phyloP scores from a whole-genome alignment of 2,329 filamentous ascomycete species.

The Geosmithia flava region DNA sequence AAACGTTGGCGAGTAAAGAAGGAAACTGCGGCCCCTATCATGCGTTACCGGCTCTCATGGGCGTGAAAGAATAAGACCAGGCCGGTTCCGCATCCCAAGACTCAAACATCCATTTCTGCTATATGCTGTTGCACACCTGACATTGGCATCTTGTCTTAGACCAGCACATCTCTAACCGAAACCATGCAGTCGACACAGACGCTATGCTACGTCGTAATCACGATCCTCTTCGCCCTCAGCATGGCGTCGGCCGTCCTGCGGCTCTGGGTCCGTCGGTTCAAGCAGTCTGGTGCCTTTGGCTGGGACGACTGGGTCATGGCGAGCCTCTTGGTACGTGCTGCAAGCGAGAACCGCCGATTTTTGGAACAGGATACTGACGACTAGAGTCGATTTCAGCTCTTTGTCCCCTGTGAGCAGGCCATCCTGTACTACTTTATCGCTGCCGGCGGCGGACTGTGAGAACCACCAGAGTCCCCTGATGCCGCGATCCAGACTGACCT shows the following conservation, averaged over 20 bases:
- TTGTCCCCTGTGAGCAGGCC: neutral
- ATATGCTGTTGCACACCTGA: no score
- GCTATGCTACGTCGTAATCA: constrained; percentile 1
- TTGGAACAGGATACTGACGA: neutral
- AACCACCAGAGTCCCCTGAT: neutral
- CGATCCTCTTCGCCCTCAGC: neutral
- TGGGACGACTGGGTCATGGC: constrained; percentile 2
- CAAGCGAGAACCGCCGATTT: neutral
- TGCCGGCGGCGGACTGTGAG: neutral
- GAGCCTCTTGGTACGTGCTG: constrained; percentile 1
- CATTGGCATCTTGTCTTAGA: neutral
- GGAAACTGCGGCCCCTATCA: no score
- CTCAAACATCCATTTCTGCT: no score
- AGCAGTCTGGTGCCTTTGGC: neutral
- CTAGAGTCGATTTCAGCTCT: neutral
- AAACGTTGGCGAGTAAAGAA: no score
- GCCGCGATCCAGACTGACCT: neutral
- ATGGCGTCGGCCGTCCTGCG: neutral
- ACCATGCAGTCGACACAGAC: neutral
- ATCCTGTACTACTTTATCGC: neutral
- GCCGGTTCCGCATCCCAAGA: no score
- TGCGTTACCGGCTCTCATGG: no score
- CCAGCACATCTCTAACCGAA: neutral
- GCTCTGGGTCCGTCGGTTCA: neutral
- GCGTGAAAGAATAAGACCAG: no score